A percentile compares a stretch with the other conserved stretches of the same genome.
Evolutionary conservation across 23 red algal species (phyloP).

Genomic region (Chondrus crispus): DNA sequence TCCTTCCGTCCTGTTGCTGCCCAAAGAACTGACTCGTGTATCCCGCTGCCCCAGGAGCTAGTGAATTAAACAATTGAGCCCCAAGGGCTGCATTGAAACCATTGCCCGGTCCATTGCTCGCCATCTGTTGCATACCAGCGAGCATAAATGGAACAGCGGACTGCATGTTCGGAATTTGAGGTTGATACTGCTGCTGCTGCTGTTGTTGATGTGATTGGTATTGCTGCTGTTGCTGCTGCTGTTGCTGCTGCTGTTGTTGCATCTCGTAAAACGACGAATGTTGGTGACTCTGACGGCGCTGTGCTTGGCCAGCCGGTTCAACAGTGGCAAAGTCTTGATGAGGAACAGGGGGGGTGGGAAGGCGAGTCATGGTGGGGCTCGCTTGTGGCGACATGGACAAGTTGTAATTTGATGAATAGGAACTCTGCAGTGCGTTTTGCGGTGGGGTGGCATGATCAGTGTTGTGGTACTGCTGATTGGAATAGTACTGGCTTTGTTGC

Average conservation of each 20-base stretch:
- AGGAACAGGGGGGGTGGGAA: not conserved
- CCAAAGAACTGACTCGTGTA: slow-evolving; percentile 36
- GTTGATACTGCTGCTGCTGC: slow-evolving; percentile 20
- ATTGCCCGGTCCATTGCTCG: not conserved
- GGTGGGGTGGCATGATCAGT: too few species aligned
- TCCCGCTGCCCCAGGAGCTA: slow-evolving; percentile 45
- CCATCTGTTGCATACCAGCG: slow-evolving; percentile 47
- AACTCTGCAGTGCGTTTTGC: not conserved
- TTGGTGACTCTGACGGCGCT: too few species aligned
- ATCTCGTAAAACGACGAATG: not conserved
- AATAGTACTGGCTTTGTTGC: too few species aligned
- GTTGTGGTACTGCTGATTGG: too few species aligned
- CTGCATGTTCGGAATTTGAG: slow-evolving; percentile 9
- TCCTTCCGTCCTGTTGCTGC: slow-evolving; percentile 18
- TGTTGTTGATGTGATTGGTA: slow-evolving; percentile 12
- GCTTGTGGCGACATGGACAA: not conserved
- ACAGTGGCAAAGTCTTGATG: not conserved
- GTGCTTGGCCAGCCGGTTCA: too few species aligned
- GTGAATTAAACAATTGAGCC: slow-evolving; percentile 47
- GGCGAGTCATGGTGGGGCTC: not conserved
- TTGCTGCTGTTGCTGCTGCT: not conserved
- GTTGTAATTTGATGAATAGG: not conserved
- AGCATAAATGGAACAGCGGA: slow-evolving; percentile 25
- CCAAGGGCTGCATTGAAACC: slow-evolving; percentile 19
- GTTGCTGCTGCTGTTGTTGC: not conserved